A percentile compares a stretch with the other conserved stretches of the same genome.
Conservation (phyloP, 345 rosid species). For the Microcos paniculata region DNA sequence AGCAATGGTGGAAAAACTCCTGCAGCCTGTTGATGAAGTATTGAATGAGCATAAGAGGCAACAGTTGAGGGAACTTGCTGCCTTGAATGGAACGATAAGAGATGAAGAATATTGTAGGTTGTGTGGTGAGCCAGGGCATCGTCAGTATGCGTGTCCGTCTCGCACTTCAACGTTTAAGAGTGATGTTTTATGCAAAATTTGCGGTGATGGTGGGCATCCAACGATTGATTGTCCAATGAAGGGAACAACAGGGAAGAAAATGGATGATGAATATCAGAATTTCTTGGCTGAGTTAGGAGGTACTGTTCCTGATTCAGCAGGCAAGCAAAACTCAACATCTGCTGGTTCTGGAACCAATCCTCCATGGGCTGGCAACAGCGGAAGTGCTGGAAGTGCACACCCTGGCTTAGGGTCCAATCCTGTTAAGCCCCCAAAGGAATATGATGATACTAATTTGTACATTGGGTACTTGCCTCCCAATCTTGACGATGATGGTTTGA, state of each 20-base stretch:
- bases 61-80: slow-evolving; percentile 94
- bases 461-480: slow-evolving; percentile 91
- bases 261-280: slow-evolving; percentile 99
- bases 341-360: slow-evolving; percentile 76
- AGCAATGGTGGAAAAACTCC: slow-evolving; percentile 92
- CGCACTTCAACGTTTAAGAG: slow-evolving; percentile 91
- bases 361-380: slow-evolving; percentile 79
- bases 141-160: slow-evolving; percentile 90
- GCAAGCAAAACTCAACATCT: slow-evolving; percentile 58
- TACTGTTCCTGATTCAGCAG: slow-evolving; percentile 84
- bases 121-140: slow-evolving; percentile 95
- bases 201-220: slow-evolving; percentile 99
- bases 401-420: slow-evolving; percentile 79
- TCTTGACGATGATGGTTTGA: slow-evolving; percentile 88
- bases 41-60: slow-evolving; percentile 97
- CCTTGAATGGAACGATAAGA: slow-evolving; percentile 96
- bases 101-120: slow-evolving; percentile 93
- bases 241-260: slow-evolving; percentile 90
- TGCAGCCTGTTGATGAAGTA: slow-evolving; percentile 98
- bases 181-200: slow-evolving; percentile 96
- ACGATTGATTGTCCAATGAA: slow-evolving; percentile 97
- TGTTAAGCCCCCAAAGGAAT: slow-evolving; percentile 67
- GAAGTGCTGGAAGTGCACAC: slow-evolving; percentile 62
- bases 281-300: slow-evolving; percentile 94
- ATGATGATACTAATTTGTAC: slow-evolving; percentile 87